phyloP scores from a whole-genome alignment of 495 filamentous ascomycete genomes.

The Darksidea phi region DNA sequence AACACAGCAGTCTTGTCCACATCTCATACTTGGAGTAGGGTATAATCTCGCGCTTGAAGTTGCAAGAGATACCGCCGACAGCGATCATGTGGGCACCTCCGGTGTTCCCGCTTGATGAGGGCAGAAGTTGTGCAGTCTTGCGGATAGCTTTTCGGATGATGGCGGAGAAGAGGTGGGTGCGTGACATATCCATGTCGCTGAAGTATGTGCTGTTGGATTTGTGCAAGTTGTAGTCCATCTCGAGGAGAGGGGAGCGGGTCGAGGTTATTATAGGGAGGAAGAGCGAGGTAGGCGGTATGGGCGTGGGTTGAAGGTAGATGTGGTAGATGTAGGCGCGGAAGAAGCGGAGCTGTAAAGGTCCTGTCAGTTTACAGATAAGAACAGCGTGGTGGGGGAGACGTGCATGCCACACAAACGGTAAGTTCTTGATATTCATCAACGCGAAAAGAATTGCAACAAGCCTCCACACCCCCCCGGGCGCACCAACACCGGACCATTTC shows the following conservation, averaged over 20 bases:
- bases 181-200: constrained; percentile 67
- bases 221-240: constrained; percentile 82
- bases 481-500: constrained; percentile 21
- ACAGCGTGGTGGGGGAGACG: constrained; percentile 34
- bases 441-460: constrained; percentile 54
- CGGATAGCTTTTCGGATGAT: constrained; percentile 58
- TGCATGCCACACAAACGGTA: constrained; percentile 79
- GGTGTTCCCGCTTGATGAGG: background rate
- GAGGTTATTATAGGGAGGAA: constrained; percentile 65
- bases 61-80: constrained; percentile 64
- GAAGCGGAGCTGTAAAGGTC: constrained; percentile 48
- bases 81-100: constrained; percentile 54
- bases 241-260: constrained; percentile 59
- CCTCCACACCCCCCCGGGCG: constrained; percentile 49
- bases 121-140: constrained; percentile 1
- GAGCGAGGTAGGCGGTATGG: constrained; percentile 48
- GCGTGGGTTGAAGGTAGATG: constrained; percentile 51
- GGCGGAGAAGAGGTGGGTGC: constrained; percentile 60
- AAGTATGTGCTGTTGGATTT: constrained; percentile 79
- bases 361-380: constrained; percentile 4
- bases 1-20: constrained; percentile 63
- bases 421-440: constrained; percentile 64
- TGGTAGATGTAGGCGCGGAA: constrained; percentile 63
- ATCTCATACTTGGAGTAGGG: constrained; percentile 67
- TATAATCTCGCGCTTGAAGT: constrained; percentile 67